Conservation (phyloP, 768 basidiomycete genomes). For the Russula brevipes region DNA sequence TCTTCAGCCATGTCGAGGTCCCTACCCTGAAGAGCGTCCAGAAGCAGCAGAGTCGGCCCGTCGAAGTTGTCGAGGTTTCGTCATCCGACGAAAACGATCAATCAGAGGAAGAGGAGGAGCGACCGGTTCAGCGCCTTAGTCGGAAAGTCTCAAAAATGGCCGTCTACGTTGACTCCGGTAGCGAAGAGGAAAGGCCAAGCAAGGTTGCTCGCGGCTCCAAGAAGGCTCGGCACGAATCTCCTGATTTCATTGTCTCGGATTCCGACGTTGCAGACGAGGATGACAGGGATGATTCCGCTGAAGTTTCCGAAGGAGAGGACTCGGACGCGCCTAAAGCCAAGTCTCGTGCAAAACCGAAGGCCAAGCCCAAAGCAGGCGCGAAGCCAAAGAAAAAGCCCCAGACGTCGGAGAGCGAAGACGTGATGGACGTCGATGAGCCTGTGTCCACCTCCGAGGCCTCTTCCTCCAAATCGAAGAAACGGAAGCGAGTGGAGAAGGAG, state of each 20-base stretch:
- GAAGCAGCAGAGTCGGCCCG: conserved; percentile 7
- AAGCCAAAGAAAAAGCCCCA: conserved; percentile 31
- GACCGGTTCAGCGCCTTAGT: conserved; percentile 16
- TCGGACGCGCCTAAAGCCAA: conserved; percentile 35
- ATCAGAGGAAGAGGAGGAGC: conserved; percentile 14
- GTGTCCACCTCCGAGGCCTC: conserved; percentile 35
- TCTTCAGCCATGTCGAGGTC: conserved; percentile 24
- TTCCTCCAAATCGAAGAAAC: conserved; percentile 40
- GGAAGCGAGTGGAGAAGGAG: conserved; percentile 34
- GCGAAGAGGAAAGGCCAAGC: conserved; percentile 16
- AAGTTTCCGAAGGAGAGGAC: conserved; percentile 32
- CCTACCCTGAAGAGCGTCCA: conserved; percentile 7
- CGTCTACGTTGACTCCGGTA: conserved; percentile 17
- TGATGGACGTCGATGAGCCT: conserved; percentile 55
- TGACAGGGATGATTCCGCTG: conserved; percentile 28
- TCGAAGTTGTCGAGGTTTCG: conserved; percentile 3
- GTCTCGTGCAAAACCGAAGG: conserved; percentile 30
- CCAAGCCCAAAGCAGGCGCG: conserved; percentile 20
- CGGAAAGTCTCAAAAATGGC: conserved; percentile 21
- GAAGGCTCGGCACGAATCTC: conserved; percentile 23
- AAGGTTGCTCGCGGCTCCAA: conserved; percentile 23
- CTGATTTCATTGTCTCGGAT: conserved; percentile 32
- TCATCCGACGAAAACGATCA: conserved; percentile 7
- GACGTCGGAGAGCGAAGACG: conserved; percentile 34
- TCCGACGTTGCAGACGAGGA: conserved; percentile 29